Evolutionary conservation across 1,139 yeast species (phyloP).

Genomic region (Candida mesenterica): DNA sequence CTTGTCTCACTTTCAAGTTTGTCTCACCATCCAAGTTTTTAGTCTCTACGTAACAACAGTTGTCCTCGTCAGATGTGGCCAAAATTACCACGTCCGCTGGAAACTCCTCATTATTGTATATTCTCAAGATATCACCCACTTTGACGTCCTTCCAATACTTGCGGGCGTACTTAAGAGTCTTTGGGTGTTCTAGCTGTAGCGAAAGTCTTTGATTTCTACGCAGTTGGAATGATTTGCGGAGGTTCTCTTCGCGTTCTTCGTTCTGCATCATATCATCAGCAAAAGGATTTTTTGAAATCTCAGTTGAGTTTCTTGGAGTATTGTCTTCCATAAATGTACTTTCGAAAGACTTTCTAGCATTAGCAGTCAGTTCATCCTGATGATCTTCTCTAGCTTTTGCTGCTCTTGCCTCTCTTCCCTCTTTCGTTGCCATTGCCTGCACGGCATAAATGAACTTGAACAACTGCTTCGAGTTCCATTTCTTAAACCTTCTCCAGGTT

Average conservation of each 20-base stretch:
- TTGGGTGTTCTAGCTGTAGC: slow-evolving; percentile 8
- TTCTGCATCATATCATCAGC: slow-evolving; percentile 15
- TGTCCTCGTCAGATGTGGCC: slow-evolving; percentile 53
- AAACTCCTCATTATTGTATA: slow-evolving; percentile 55
- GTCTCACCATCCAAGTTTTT: slow-evolving; percentile 64
- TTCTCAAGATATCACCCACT: slow-evolving; percentile 54
- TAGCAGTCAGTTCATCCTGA: slow-evolving; percentile 12
- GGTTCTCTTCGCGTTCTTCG: background rate
- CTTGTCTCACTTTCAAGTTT: slow-evolving; percentile 52
- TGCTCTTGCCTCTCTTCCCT: slow-evolving; percentile 33
- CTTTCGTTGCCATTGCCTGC: slow-evolving; percentile 34
- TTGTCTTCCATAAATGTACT: slow-evolving; percentile 18
- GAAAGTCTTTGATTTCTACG: slow-evolving; percentile 6
- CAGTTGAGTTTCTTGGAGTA: slow-evolving; percentile 7
- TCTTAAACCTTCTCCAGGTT: slow-evolving; percentile 60
- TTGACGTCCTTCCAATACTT: slow-evolving; percentile 53
- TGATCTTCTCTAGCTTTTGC: slow-evolving; percentile 25
- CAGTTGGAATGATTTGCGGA: slow-evolving; percentile 24
- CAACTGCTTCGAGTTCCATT: slow-evolving; percentile 37
- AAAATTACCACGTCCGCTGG: slow-evolving; percentile 56
- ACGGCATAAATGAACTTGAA: slow-evolving; percentile 28
- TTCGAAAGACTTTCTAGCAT: slow-evolving; percentile 34
- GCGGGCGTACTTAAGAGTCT: slow-evolving; percentile 30
- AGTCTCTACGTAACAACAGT: slow-evolving; percentile 56
- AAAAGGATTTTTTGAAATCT: slow-evolving; percentile 20